Conservation (phyloP, 2,329 filamentous ascomycete species). For the Colletotrichum abscissum region DNA sequence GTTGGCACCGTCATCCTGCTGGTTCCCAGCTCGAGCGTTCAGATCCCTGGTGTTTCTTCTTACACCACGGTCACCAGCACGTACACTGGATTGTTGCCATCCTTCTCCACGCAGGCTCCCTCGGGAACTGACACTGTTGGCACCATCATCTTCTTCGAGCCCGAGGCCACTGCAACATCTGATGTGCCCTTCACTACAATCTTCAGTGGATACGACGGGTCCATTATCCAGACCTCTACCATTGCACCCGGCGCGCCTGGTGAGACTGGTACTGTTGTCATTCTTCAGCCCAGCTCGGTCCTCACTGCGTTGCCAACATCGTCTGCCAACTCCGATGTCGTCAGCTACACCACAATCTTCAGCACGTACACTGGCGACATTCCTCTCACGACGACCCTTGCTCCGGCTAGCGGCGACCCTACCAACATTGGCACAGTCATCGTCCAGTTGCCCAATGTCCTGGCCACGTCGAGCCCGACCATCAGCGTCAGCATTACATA, state of each 20-base stretch:
- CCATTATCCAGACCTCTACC: neutral
- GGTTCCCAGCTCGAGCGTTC: neutral
- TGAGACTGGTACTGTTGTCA: neutral
- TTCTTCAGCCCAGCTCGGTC: neutral
- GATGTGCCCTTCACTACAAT: neutral
- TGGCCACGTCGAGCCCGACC: neutral
- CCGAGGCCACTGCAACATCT: neutral
- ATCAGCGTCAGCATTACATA: neutral
- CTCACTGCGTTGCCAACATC: neutral
- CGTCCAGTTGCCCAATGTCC: neutral
- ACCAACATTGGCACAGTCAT: neutral
- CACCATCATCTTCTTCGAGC: constrained; percentile 15
- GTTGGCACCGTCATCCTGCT: constrained; percentile 12
- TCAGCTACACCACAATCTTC: constrained; percentile 11
- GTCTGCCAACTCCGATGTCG: neutral
- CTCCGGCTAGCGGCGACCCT: neutral
- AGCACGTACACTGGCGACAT: neutral
- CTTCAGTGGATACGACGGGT: neutral
- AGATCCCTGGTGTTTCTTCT: neutral
- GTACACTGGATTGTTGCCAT: neutral
- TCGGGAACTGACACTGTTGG: neutral
- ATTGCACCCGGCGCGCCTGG: neutral
- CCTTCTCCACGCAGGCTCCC: neutral
- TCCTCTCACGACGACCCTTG: constrained; percentile 16
- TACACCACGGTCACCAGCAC: neutral